These are phyloP conservation scores for Multifurca ochricompacta DNA, from an alignment of 768 basidiomycete species.

Conservation along the genomic window DNA sequence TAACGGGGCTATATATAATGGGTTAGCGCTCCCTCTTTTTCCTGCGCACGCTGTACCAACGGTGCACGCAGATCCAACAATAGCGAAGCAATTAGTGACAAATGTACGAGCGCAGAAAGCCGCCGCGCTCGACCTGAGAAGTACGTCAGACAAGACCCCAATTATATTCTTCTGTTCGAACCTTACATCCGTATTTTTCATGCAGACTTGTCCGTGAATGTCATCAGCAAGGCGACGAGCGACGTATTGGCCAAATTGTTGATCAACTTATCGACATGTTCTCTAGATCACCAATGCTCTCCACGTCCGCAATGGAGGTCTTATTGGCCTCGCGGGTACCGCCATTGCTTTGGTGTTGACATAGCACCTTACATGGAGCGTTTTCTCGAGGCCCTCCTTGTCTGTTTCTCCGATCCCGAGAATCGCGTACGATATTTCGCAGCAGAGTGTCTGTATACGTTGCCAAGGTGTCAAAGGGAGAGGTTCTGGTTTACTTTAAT, in stretches of 20 bases:
- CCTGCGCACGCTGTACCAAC: background rate
- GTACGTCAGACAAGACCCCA: conserved; percentile 33
- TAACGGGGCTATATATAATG: conserved; percentile 3
- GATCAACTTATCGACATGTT: conserved; percentile 96
- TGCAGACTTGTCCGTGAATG: conserved; percentile 79
- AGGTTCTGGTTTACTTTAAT: conserved; percentile 95
- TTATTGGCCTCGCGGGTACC: conserved; percentile 92
- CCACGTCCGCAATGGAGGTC: conserved; percentile 88
- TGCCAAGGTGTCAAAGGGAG: conserved; percentile 94
- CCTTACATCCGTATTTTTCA: conserved; percentile 2
- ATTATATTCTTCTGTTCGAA: background rate
- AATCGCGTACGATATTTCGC: conserved; percentile 96
- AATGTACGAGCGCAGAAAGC: conserved; percentile 96
- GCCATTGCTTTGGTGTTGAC: conserved; percentile 95
- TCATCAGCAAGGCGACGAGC: conserved; percentile 70
- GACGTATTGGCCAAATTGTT: conserved; percentile 78
- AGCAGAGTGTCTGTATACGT: conserved; percentile 96
- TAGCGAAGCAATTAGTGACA: conserved; percentile 78
- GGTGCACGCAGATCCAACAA: conserved; percentile 54
- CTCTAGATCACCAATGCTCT: conserved; percentile 73
- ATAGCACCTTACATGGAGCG: conserved; percentile 91
- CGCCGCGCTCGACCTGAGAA: conserved; percentile 91
- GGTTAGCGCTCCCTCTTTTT: background rate
- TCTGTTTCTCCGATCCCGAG: conserved; percentile 90
- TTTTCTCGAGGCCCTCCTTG: conserved; percentile 81